These are phyloP conservation scores for Globisporangium ultimum DNA, from an alignment of 352 stramenopile genomes.

Conservation along the genomic window DNA sequence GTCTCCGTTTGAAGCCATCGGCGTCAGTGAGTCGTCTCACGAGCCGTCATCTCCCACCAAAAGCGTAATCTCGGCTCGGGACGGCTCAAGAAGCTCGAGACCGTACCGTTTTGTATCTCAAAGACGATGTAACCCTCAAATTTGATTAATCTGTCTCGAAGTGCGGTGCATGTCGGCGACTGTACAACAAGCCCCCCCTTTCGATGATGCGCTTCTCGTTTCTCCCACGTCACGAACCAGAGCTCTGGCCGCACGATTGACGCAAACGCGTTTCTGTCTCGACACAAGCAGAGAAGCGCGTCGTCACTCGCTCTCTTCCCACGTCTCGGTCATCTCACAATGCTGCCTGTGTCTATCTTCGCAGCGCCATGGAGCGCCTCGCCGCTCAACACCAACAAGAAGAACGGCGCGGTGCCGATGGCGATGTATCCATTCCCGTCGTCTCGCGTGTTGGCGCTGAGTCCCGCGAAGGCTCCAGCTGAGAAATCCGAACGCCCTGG, in stretches of 20 bases:
- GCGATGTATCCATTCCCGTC: slow-evolving; percentile 2
- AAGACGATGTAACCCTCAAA: neutral
- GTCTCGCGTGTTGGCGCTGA: slow-evolving; percentile 19
- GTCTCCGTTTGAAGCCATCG: neutral
- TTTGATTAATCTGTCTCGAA: neutral
- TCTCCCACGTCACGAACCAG: neutral
- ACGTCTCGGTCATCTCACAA: neutral
- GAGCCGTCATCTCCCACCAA: neutral
- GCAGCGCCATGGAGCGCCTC: neutral
- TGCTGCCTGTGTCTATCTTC: slow-evolving; percentile 15
- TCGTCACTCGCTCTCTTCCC: neutral
- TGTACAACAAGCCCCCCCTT: neutral
- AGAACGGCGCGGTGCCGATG: neutral
- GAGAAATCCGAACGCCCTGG: slow-evolving; percentile 46
- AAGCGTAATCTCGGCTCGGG: neutral
- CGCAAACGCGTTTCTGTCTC: neutral
- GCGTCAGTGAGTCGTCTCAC: slow-evolving; percentile 1
- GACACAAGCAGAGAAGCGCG: neutral
- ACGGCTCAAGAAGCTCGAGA: neutral
- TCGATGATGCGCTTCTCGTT: neutral
- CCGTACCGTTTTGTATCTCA: neutral
- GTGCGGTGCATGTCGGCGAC: neutral
- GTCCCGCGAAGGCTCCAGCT: slow-evolving; percentile 14
- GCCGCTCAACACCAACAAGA: neutral
- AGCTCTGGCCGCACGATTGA: neutral